These are phyloP conservation scores for Antitrichia curtipendula DNA, from an alignment of 225 moss, liverwort and hornwort species.

Conservation along the genomic window DNA sequence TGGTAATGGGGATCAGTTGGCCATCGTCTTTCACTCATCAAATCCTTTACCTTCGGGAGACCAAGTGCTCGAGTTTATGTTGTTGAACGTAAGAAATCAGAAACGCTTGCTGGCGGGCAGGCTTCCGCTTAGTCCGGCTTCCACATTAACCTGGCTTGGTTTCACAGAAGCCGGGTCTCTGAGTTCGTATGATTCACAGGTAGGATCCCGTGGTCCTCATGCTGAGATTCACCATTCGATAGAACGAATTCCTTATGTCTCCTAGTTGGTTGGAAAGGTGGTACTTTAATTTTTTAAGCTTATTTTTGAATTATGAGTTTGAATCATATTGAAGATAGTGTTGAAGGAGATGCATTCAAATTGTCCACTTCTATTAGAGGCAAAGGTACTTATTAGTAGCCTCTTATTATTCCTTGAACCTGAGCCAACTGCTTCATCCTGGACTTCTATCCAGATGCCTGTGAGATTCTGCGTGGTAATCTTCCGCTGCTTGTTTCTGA, in stretches of 20 bases:
- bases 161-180: constrained; percentile 77
- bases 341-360: not conserved
- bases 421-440: too few relatives aligned
- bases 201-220: not conserved
- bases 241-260: not conserved
- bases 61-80: constrained; percentile 62
- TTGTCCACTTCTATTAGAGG: not conserved
- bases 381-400: not conserved
- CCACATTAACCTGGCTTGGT: constrained; percentile 73
- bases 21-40: constrained; percentile 50
- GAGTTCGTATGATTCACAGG: constrained; percentile 76
- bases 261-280: not conserved
- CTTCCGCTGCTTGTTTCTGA: not conserved
- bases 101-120: constrained; percentile 40
- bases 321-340: not conserved
- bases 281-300: too few relatives aligned
- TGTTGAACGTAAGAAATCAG: constrained; percentile 43
- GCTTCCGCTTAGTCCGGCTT: constrained; percentile 61
- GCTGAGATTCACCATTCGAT: not conserved
- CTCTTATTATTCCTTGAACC: not conserved
- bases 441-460: not conserved
- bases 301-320: not conserved
- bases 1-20: constrained; percentile 58
- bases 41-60: constrained; percentile 63
- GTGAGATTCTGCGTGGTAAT: not conserved